phyloP scores from a whole-genome alignment of 2,329 filamentous ascomycete species.

The Claviceps sp. region DNA sequence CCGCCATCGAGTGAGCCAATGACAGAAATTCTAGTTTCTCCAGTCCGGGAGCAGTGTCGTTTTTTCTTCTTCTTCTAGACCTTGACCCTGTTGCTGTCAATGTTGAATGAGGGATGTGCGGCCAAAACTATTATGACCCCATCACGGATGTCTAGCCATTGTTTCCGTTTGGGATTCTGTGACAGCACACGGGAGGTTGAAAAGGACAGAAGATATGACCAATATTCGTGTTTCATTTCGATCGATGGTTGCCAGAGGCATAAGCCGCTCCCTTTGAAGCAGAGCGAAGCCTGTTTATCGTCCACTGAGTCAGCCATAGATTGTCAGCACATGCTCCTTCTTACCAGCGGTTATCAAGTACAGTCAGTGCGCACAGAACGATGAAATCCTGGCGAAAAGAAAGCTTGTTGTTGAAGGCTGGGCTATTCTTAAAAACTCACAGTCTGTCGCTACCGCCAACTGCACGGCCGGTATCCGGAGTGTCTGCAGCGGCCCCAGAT shows the following conservation, averaged over 20 bases:
- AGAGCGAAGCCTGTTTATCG: conserved; percentile 75
- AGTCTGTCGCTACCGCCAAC: conserved; percentile 81
- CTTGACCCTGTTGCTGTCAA: not conserved
- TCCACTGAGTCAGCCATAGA: conserved; percentile 71
- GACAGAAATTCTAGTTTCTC: not conserved
- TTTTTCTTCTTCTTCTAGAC: not conserved
- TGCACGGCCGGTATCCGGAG: conserved; percentile 60
- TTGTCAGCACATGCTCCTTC: conserved; percentile 59
- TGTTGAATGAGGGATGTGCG: not conserved
- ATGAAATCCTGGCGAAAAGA: conserved; percentile 75
- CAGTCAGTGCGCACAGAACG: conserved; percentile 74
- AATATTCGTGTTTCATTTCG: conserved; percentile 18
- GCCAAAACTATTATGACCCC: not conserved
- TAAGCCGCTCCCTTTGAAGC: conserved; percentile 55
- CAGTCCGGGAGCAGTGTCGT: not conserved
- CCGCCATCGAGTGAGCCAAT: not conserved
- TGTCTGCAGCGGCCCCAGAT: conserved; percentile 44
- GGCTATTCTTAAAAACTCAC: conserved; percentile 60
- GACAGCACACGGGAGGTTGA: conserved; percentile 2
- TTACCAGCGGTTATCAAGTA: conserved; percentile 59
- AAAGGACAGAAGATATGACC: not conserved
- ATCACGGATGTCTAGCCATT: conserved; percentile 1
- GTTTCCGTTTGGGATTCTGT: conserved; percentile 5
- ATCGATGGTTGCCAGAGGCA: conserved; percentile 26
- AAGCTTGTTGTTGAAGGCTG: conserved; percentile 21